Percentiles rank a stretch among this genome's conserved stretches.
Conservation (phyloP, 208 protist genomes). For the Angomonas deanei region DNA sequence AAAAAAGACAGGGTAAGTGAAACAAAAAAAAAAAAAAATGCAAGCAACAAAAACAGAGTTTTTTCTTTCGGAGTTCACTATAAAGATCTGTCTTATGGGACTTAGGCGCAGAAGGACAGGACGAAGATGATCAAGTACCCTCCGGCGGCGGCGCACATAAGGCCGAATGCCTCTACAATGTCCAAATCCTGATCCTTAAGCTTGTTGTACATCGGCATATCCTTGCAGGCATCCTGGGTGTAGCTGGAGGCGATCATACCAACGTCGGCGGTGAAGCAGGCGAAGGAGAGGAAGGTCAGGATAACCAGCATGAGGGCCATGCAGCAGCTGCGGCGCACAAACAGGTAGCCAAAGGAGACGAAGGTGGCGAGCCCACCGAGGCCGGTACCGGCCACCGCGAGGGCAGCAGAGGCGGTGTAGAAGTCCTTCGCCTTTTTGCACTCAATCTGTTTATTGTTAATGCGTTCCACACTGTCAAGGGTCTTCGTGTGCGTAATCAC, state of each 20-base stretch:
- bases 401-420: slow-evolving; percentile 9
- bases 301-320: not conserved
- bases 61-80: too few relatives aligned
- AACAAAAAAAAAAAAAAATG: slow-evolving; percentile 11
- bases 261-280: slow-evolving; percentile 7
- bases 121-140: slow-evolving; percentile 11
- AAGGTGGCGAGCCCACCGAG: slow-evolving; percentile 9
- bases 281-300: slow-evolving; percentile 10
- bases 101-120: slow-evolving; percentile 13
- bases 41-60: not conserved
- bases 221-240: slow-evolving; percentile 11
- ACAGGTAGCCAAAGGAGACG: slow-evolving; percentile 7
- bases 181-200: not conserved
- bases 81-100: too few relatives aligned
- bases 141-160: slow-evolving; percentile 8
- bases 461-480: not conserved
- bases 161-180: slow-evolving; percentile 14
- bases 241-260: slow-evolving; percentile 7
- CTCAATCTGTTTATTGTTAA: not conserved
- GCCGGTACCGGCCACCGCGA: slow-evolving; percentile 10
- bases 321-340: not conserved
- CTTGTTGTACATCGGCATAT: not conserved
- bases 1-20: too few relatives aligned
- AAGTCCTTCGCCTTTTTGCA: slow-evolving; percentile 12
- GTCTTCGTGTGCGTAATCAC: not conserved